Percentiles rank a stretch among this genome's conserved stretches.
phyloP scores from a whole-genome alignment of 306 rosid species.

The Vachellia pachyceras region DNA sequence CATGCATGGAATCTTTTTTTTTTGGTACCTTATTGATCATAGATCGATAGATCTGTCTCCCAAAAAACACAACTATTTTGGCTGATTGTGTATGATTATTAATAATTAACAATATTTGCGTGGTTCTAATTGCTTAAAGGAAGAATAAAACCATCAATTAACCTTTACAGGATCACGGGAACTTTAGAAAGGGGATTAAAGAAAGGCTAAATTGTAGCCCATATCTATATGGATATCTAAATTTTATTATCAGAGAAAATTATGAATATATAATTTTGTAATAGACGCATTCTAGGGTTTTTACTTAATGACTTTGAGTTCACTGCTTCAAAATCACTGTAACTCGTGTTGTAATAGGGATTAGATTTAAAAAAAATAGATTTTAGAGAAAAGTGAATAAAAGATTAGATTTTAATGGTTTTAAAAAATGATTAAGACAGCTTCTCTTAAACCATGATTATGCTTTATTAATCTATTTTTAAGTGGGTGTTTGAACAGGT shows the following conservation, averaged over 20 bases:
- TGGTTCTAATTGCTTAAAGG: background rate
- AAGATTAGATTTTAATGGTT: too few species aligned
- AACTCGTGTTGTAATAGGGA: too few species aligned
- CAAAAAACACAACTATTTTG: background rate
- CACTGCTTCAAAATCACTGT: too few species aligned
- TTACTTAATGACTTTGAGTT: too few species aligned
- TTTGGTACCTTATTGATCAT: background rate
- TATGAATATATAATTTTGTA: background rate
- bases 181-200: background rate
- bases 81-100: background rate
- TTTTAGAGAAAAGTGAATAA: too few species aligned
- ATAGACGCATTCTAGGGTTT: too few species aligned
- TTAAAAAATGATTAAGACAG: too few species aligned
- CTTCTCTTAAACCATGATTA: too few species aligned
- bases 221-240: background rate
- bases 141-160: background rate
- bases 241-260: background rate
- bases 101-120: background rate
- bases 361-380: too few species aligned
- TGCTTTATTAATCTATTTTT: too few species aligned
- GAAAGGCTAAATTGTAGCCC: background rate
- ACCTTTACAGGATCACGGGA: background rate
- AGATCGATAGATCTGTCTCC: background rate
- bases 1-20: background rate
- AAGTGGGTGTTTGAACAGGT: too few species aligned